These are phyloP conservation scores for Cutaneotrichosporon sp. DNA, from an alignment of 1,284 basidiomycete species.

Conservation along the genomic window DNA sequence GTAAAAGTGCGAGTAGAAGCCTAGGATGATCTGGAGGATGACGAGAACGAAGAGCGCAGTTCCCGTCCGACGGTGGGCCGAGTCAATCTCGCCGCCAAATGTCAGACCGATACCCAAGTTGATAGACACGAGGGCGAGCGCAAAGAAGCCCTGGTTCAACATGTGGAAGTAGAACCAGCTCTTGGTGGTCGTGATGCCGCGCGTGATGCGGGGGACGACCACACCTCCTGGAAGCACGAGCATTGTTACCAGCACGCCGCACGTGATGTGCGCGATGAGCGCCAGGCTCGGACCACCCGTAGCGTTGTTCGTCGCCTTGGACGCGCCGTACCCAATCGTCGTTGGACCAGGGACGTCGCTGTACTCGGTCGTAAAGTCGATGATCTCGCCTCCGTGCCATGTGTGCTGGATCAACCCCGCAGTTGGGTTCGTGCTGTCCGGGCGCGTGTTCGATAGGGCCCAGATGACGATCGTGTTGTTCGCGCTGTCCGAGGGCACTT, in stretches of 20 bases:
- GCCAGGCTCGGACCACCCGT: conserved; percentile 10
- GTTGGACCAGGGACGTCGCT: background rate
- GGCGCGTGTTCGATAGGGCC: conserved; percentile 57
- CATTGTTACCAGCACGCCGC: conserved; percentile 61
- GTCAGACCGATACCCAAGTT: conserved; percentile 51
- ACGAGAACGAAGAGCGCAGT: conserved; percentile 64
- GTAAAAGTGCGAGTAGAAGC: conserved; percentile 61
- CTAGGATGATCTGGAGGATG: conserved; percentile 60
- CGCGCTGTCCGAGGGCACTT: conserved; percentile 56
- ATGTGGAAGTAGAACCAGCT: conserved; percentile 61
- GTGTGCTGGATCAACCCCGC: conserved; percentile 57
- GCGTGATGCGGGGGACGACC: conserved; percentile 61
- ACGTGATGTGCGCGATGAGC: conserved; percentile 61
- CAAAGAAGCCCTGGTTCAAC: conserved; percentile 60
- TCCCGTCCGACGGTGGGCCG: conserved; percentile 62
- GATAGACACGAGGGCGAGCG: conserved; percentile 58
- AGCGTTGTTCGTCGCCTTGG: conserved; percentile 12
- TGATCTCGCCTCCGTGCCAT: conserved; percentile 15
- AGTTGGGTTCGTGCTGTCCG: conserved; percentile 49
- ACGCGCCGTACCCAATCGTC: background rate
- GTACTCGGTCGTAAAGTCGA: background rate
- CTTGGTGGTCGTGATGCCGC: conserved; percentile 57
- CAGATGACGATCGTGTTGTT: conserved; percentile 57
- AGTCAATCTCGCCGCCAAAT: conserved; percentile 36
- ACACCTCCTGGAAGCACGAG: conserved; percentile 62